Percentiles rank a stretch among this genome's conserved stretches.
Conservation (phyloP, 2,329 filamentous ascomycete genomes). For the Apiospora rasikravindrae region DNA sequence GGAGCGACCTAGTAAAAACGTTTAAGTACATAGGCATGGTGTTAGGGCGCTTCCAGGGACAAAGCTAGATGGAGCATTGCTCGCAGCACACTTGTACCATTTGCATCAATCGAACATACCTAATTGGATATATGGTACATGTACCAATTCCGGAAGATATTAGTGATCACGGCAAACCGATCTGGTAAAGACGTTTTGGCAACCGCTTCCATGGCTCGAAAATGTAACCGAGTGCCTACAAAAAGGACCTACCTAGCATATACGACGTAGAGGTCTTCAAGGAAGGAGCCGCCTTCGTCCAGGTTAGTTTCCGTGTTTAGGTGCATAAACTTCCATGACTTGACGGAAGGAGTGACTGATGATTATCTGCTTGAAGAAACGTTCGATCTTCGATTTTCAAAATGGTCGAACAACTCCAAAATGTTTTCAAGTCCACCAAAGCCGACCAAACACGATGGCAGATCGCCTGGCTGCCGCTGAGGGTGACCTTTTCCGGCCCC, state of each 20-base stretch:
- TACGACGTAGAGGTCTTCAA: background rate
- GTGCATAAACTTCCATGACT: background rate
- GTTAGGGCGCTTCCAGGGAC: background rate
- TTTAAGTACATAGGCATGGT: background rate
- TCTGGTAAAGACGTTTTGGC: background rate
- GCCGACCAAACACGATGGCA: background rate
- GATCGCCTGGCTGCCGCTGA: background rate
- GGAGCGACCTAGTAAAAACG: too few relatives aligned
- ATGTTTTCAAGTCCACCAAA: background rate
- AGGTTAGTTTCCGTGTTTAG: background rate
- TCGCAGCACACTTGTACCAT: slow-evolving; percentile 1
- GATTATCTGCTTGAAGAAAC: too few relatives aligned
- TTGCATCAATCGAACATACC: background rate
- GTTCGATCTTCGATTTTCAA: background rate
- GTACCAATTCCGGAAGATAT: background rate
- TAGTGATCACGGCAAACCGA: background rate
- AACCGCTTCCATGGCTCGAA: background rate
- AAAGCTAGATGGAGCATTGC: background rate
- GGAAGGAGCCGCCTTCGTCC: background rate
- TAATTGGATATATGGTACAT: too few relatives aligned
- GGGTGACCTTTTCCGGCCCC: background rate
- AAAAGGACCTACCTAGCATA: background rate
- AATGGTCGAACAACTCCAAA: background rate
- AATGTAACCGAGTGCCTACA: background rate
- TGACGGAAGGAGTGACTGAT: background rate